Percentiles rank a stretch among this genome's conserved stretches.
Conservation (phyloP, 2,329 filamentous ascomycete species). For the Paraphaeosphaeria minitans region DNA sequence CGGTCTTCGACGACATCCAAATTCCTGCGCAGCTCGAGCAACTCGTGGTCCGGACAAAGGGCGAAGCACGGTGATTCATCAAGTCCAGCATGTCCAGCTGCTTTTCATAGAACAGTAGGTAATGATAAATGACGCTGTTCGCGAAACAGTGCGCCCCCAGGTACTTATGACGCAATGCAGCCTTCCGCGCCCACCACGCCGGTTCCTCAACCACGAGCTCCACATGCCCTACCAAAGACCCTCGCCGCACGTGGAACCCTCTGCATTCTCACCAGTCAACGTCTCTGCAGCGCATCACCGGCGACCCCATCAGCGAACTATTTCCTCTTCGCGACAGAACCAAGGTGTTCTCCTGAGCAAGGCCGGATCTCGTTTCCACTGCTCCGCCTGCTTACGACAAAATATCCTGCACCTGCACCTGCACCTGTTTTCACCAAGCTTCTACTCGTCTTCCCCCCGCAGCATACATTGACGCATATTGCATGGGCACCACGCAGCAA, state of each 20-base stretch:
- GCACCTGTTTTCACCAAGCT: not conserved
- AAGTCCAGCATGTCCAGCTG: not conserved
- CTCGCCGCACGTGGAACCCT: slow-evolving; percentile 10
- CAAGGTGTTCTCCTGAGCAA: slow-evolving; percentile 8
- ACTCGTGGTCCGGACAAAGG: not conserved
- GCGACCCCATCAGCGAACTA: not conserved
- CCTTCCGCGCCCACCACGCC: not conserved
- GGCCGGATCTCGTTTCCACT: slow-evolving; percentile 3
- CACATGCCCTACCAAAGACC: slow-evolving; percentile 10
- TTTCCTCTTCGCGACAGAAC: slow-evolving; percentile 1
- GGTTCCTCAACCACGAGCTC: slow-evolving; percentile 8
- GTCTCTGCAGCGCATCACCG: slow-evolving; percentile 8
- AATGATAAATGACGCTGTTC: slow-evolving; percentile 8
- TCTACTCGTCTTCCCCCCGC: not conserved
- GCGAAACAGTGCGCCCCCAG: too few species aligned
- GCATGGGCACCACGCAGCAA: slow-evolving; percentile 29
- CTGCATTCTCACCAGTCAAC: slow-evolving; percentile 11
- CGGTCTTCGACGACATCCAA: not conserved
- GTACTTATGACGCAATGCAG: slow-evolving; percentile 13
- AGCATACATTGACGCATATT: slow-evolving; percentile 15
- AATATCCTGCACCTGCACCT: slow-evolving; percentile 5
- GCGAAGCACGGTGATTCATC: not conserved
- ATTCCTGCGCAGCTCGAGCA: not conserved
- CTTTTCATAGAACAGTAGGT: slow-evolving; percentile 9
- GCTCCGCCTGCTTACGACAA: slow-evolving; percentile 3